Evolutionary conservation across 805 yeast species (phyloP).

Genomic region (Zygosaccharomyces bisporus): DNA sequence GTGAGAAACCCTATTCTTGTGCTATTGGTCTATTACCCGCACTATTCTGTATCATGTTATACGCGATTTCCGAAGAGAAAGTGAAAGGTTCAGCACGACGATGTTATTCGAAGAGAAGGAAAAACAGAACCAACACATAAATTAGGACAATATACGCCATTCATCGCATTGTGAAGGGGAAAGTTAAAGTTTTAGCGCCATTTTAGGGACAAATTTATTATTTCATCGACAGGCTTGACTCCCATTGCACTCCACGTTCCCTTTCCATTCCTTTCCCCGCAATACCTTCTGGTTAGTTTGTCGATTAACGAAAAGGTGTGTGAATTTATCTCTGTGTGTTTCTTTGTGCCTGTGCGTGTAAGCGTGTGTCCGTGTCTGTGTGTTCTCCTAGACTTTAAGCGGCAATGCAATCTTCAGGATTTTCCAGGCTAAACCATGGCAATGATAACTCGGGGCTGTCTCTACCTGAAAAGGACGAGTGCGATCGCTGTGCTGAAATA

Average conservation of each 20-base stretch:
- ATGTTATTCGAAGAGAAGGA: not conserved
- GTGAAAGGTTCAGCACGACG: not conserved
- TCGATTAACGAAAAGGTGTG: not conserved
- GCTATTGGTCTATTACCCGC: not conserved
- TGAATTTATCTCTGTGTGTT: not conserved
- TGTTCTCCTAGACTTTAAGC: not conserved
- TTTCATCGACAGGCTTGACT: not conserved
- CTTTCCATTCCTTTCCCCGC: not conserved
- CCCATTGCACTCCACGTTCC: not conserved
- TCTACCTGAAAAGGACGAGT: not conserved
- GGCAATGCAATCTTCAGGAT: conserved; percentile 3
- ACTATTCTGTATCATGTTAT: not conserved
- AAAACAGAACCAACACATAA: not conserved
- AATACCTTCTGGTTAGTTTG: not conserved
- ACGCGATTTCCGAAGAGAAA: not conserved
- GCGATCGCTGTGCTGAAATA: conserved; percentile 4
- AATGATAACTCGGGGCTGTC: not conserved
- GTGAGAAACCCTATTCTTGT: too few relatives aligned
- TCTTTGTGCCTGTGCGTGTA: not conserved
- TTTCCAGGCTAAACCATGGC: not conserved
- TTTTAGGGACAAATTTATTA: not conserved
- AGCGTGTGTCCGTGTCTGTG: not conserved
- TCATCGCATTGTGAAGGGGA: not conserved
- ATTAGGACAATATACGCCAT: not conserved
- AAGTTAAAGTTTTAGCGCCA: not conserved